phyloP scores from a whole-genome alignment of 371 early-diverging fungal species.

The Mucor circinelloides region DNA sequence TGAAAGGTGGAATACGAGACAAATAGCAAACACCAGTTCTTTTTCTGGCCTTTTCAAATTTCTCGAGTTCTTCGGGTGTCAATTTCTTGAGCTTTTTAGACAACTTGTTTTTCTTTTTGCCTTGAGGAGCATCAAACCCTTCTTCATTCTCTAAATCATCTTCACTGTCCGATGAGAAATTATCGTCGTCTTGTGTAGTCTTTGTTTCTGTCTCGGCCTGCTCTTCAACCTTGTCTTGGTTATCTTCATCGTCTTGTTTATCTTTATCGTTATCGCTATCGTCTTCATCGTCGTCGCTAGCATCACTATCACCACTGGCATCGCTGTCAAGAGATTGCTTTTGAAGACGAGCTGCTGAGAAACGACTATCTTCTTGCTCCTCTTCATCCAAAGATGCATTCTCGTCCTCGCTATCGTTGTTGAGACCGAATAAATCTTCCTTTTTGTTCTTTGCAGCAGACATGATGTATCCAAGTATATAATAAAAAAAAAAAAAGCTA shows the following conservation, averaged over 20 bases:
- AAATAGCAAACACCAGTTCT: constrained; percentile 90
- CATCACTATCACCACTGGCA: constrained; percentile 31
- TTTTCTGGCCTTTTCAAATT: constrained; percentile 72
- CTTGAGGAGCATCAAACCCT: constrained; percentile 21
- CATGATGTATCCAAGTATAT: constrained; percentile 10
- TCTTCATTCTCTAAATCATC: constrained; percentile 12
- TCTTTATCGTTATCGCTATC: constrained; percentile 18
- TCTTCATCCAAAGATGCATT: constrained; percentile 19
- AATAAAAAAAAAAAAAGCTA: neutral
- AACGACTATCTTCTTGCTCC: constrained; percentile 35
- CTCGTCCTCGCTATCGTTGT: constrained; percentile 32
- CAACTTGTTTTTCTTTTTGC: constrained; percentile 25
- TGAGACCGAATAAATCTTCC: constrained; percentile 41
- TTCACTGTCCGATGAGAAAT: constrained; percentile 1
- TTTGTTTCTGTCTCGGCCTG: constrained; percentile 9
- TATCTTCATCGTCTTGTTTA: neutral
- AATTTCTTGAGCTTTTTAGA: constrained; percentile 64
- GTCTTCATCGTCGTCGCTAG: constrained; percentile 30
- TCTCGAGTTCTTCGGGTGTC: constrained; percentile 67
- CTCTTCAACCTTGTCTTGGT: neutral
- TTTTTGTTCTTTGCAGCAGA: constrained; percentile 22
- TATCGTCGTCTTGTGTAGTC: neutral
- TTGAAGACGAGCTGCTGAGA: constrained; percentile 27
- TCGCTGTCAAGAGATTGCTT: constrained; percentile 28
- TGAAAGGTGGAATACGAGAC: constrained; percentile 89